phyloP scores from a whole-genome alignment of 495 filamentous ascomycete species.

The Penicillium dipodomyicola region DNA sequence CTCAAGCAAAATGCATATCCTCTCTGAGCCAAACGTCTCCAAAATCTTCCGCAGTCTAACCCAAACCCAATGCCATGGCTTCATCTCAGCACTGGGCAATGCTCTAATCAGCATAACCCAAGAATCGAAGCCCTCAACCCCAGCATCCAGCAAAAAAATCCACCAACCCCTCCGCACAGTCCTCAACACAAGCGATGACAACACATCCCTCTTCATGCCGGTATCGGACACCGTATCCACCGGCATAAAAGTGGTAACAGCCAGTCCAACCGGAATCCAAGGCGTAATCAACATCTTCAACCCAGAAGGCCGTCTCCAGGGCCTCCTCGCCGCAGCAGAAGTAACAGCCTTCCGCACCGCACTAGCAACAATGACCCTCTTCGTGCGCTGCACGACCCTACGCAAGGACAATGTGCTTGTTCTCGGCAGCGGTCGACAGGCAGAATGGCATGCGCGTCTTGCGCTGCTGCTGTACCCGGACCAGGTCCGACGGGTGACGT shows the following conservation, averaged over 20 bases:
- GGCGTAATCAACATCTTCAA: conserved; percentile 79
- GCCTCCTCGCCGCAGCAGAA: conserved; percentile 78
- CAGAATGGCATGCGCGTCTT: conserved; percentile 88
- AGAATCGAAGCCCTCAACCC: conserved; percentile 22
- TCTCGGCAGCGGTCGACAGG: conserved; percentile 85
- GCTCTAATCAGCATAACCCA: conserved; percentile 33
- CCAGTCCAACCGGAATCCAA: conserved; percentile 44
- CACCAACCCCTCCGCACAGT: conserved; percentile 77
- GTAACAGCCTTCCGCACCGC: conserved; percentile 94
- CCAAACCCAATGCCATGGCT: conserved; percentile 32
- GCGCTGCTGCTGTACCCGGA: conserved; percentile 62
- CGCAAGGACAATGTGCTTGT: conserved; percentile 66
- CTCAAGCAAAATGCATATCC: conserved; percentile 39
- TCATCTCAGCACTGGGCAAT: conserved; percentile 33
- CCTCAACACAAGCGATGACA: conserved; percentile 60
- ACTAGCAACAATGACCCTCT: conserved; percentile 73
- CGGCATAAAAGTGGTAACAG: conserved; percentile 63
- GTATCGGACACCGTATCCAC: conserved; percentile 56
- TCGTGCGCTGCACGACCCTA: conserved; percentile 50
- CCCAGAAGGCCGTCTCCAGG: conserved; percentile 64
- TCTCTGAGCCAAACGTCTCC: conserved; percentile 41
- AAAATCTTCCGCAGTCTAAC: conserved; percentile 38
- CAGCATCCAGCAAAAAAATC: conserved; percentile 31
- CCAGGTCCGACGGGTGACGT: conserved; percentile 68
- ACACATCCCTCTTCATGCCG: conserved; percentile 91